Evolutionary conservation across 768 basidiomycete genomes (phyloP).

Genomic region (Leucocoprinus birnbaumii): DNA sequence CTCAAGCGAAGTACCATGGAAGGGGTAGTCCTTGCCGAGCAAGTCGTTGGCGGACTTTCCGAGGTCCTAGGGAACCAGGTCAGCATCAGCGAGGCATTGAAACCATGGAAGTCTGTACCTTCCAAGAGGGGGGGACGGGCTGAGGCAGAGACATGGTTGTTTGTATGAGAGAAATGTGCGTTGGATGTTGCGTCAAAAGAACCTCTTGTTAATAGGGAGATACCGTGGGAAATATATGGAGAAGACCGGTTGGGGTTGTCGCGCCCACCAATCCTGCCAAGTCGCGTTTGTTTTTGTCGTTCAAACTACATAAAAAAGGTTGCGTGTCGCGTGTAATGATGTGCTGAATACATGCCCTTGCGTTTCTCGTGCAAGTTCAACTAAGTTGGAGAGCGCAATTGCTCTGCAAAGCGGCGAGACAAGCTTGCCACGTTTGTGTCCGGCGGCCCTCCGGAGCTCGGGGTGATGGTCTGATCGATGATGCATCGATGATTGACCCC

Average conservation of each 20-base stretch:
- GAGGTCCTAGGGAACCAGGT: slow-evolving; percentile 62
- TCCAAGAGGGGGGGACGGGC: slow-evolving; percentile 96
- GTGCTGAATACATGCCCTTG: background rate
- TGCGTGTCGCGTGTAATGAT: too few species aligned
- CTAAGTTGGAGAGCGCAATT: background rate
- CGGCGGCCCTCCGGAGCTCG: background rate
- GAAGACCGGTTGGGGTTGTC: slow-evolving; percentile 7
- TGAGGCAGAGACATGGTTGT: slow-evolving; percentile 85
- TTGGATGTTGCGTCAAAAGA: slow-evolving; percentile 1
- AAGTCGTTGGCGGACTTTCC: slow-evolving; percentile 98
- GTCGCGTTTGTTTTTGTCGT: background rate
- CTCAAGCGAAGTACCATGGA: slow-evolving; percentile 69
- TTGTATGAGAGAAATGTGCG: slow-evolving; percentile 17
- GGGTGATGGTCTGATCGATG: background rate
- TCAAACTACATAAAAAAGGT: background rate
- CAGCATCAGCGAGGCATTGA: background rate
- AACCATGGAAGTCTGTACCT: slow-evolving; percentile 46
- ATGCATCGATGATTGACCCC: too few species aligned
- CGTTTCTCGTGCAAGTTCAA: too few species aligned
- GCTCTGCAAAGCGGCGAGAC: background rate
- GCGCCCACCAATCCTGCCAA: background rate
- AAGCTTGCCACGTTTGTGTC: background rate
- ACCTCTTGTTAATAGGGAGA: slow-evolving; percentile 14
- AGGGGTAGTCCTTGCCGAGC: slow-evolving; percentile 88
- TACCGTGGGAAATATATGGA: slow-evolving; percentile 18